These are phyloP conservation scores for Groenewaldozyma tartarivorans DNA, from an alignment of 805 yeast genomes.

Conservation along the genomic window DNA sequence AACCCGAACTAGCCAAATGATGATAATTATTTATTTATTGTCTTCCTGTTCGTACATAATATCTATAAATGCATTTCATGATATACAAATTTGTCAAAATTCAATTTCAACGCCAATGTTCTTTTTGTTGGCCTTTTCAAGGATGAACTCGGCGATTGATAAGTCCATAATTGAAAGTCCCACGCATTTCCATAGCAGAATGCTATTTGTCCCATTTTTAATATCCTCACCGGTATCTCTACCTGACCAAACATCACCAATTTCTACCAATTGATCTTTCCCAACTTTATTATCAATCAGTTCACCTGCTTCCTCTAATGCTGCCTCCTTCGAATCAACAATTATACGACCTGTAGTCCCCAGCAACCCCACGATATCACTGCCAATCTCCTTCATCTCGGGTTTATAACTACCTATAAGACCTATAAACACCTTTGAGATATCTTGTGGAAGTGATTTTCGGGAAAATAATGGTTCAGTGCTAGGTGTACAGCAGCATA, in stretches of 20 bases:
- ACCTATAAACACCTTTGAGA: constrained; percentile 2
- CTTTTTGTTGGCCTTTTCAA: not conserved
- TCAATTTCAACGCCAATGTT: not conserved
- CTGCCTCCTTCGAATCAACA: constrained; percentile 6
- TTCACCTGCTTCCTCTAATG: constrained; percentile 8
- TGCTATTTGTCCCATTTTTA: not conserved
- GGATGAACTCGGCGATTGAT: not conserved
- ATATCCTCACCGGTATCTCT: not conserved
- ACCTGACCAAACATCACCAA: constrained; percentile 1
- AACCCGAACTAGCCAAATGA: no score
- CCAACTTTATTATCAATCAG: not conserved
- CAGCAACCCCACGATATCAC: not conserved
- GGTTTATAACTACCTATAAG: constrained; percentile 10
- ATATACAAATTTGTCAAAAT: no score
- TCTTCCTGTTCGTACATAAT: no score
- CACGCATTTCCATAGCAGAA: constrained; percentile 5
- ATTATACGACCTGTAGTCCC: constrained; percentile 1
- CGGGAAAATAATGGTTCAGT: constrained; percentile 8
- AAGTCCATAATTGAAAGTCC: constrained; percentile 6
- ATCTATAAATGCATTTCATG: no score
- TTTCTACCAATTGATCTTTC: constrained; percentile 7
- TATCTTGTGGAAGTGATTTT: constrained; percentile 4
- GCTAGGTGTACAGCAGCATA: constrained; percentile 7
- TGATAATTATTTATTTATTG: no score
- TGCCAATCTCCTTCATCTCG: constrained; percentile 8